Evolutionary conservation across 768 basidiomycete genomes (phyloP), one percentile per base, ranked within the genome.

Genomic region (Rhizopogon salebrosus): DNA sequence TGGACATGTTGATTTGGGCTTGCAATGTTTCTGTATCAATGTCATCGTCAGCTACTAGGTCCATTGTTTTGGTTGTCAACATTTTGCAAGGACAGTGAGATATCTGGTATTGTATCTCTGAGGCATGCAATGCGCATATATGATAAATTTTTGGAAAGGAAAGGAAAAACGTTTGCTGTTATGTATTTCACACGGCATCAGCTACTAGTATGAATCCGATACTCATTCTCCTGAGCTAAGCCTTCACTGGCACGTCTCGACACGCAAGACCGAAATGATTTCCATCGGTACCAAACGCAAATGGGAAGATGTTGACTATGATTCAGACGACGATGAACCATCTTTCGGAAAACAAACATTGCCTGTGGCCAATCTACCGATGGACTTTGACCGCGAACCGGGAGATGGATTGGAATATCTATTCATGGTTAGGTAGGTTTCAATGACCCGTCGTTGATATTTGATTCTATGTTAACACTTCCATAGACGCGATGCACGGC

Each of bases 321-420:
- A 77, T 59, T 78, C 74, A 6, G 83, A 85, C 41, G 79, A 81
- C 7, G 86, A 88, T 0, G 82, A 85, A 48, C 73, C 78, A 14
- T 65, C 75, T 7, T 76, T 80, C 48, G 88, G 88, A 39, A 80
- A 71, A 57, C 89, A 90, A 67, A 86, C 80, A 23, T 75, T 92
- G 3, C 90, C 90, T 16, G 87, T 92, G n/a, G 89, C 90, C 18
- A 77, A 83, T 60, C 76, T 92, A 46, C 87, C 89, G n/a, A 63
- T 70, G 18, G 75, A 85, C 62, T 92, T 86, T 63, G 70, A 80
- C 57, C 80, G 73, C 23, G 77, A 76, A 45, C 89, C 90, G 0
- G 65, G 68, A 60, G 85, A 92, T 68, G 90, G 90, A 2, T 58
- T 87, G 76, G 78, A 92, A 60, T 92, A 92, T 65, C 74, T 92